phyloP scores from a whole-genome alignment of 2,329 filamentous ascomycete species.

The Colletotrichum lupini region DNA sequence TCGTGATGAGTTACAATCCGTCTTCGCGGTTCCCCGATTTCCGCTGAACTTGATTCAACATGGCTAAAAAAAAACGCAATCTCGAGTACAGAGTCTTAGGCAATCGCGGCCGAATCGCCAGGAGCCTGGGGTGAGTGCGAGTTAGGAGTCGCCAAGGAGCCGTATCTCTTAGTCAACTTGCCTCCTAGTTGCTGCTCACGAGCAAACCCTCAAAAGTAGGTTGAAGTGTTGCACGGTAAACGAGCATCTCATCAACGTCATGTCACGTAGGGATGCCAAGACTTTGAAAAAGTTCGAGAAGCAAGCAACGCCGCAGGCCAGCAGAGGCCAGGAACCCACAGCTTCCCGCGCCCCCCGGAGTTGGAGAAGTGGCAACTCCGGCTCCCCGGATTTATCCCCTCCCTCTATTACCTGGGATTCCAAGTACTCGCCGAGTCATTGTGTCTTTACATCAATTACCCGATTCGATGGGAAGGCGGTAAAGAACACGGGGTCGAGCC shows the following conservation, averaged over 20 bases:
- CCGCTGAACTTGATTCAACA: neutral
- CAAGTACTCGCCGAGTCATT: neutral
- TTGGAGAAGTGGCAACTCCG: neutral
- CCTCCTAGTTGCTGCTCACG: neutral
- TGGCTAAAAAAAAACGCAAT: neutral
- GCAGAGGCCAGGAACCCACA: neutral
- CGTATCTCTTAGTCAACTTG: neutral
- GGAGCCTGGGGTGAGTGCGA: neutral
- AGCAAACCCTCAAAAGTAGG: neutral
- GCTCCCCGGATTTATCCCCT: no score
- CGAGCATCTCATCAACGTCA: neutral
- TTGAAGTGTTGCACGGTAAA: no score
- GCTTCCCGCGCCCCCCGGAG: neutral
- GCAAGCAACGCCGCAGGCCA: neutral
- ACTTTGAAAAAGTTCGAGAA: neutral
- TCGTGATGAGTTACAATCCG: neutral
- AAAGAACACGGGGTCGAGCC: neutral
- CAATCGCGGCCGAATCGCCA: neutral
- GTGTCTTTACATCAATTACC: neutral
- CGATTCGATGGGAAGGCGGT: neutral
- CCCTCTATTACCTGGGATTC: no score
- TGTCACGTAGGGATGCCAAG: no score
- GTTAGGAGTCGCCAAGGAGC: neutral
- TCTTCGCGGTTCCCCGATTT: neutral
- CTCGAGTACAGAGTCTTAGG: neutral